Base-by-base conservation (phyloP, 352 stramenopile species). In the Globisporangium iwayamae region DNA sequence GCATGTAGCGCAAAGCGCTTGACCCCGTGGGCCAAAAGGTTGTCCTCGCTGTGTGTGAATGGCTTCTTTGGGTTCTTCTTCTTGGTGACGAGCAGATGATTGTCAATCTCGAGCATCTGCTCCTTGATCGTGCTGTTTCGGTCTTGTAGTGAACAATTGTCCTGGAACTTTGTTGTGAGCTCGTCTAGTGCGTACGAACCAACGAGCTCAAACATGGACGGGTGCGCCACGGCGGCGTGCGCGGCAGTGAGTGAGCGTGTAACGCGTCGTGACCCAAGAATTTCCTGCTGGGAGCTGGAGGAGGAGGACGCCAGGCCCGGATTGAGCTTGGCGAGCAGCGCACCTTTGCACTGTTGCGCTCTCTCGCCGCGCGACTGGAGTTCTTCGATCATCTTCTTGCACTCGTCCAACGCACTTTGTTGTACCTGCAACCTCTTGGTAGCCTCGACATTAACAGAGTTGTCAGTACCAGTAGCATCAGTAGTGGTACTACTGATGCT, bases 121-220 rank as follows among this genome's bases (percentile, higher is more conserved):
- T 81, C 72, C 50, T 85, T 71, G 48, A 95, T 73, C 2, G 59
- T 60, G 20, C 70, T 59, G 63, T 88, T 78, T 20, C 83, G 79
- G 7, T 90, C 81, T 45, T 73, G 56, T 4, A 91, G 45, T 0
- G 69, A 79, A 34, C 81, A 91, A 0, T 68, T 67, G 20, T 61
- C 67, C 4, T 60, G 68, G 62, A 93, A 90, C 2, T 41, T 57
- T 10, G 68, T 63, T 0, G 77, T 78, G 9, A 95, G 58, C n/a
- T 87, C 64, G 13, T 88, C 75, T 1, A 90, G 65, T 0, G 78
- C 73, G 50, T 90, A 79, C 0, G 83, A 84, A 3, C 81, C 81
- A 1, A 93, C 80, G 56, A 95, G 69, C 51, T 95, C 87, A 67
- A 94, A 95, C 84, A 95, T 95, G 7, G 85, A 94, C 18, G 87